Conservation (phyloP, 176 grass and related monocot species). For the Secale cereale region DNA sequence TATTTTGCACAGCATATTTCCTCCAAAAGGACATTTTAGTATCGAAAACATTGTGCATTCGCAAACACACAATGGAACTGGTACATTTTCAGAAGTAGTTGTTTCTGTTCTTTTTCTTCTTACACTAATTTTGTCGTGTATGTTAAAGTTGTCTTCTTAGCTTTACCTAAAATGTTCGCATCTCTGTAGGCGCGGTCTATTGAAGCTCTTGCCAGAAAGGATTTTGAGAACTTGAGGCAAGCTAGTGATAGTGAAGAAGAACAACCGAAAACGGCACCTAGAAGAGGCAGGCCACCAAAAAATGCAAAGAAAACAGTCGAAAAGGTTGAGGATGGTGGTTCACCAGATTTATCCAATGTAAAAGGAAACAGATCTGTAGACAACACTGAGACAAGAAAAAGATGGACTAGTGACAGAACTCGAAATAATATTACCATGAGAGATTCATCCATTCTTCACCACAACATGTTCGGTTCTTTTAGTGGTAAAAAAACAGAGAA, state of each 20-base stretch:
- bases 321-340: constrained; percentile 15
- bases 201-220: constrained; percentile 79
- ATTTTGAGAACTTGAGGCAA: constrained; percentile 87
- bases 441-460: constrained; percentile 27
- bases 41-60: constrained; percentile 3
- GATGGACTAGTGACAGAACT: constrained; percentile 24
- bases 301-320: constrained; percentile 33
- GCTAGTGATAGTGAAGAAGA: constrained; percentile 55
- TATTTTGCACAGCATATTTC: neutral
- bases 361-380: constrained; percentile 39
- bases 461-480: constrained; percentile 28
- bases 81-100: neutral
- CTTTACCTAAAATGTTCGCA: constrained; percentile 6
- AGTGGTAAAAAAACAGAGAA: constrained; percentile 48
- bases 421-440: constrained; percentile 31
- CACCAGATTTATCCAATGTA: constrained; percentile 48
- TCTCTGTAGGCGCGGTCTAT: constrained; percentile 64
- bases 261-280: constrained; percentile 46
- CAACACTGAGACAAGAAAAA: constrained; percentile 46
- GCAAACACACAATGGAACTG: neutral
- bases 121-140: neutral
- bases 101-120: neutral
- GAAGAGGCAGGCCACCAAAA: constrained; percentile 72
- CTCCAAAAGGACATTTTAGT: neutral
- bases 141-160: constrained; percentile 19